Evolutionary conservation across 768 basidiomycete genomes (phyloP), one percentile per base, ranked within the genome.

Genomic region (Neoboletus magnificus): DNA sequence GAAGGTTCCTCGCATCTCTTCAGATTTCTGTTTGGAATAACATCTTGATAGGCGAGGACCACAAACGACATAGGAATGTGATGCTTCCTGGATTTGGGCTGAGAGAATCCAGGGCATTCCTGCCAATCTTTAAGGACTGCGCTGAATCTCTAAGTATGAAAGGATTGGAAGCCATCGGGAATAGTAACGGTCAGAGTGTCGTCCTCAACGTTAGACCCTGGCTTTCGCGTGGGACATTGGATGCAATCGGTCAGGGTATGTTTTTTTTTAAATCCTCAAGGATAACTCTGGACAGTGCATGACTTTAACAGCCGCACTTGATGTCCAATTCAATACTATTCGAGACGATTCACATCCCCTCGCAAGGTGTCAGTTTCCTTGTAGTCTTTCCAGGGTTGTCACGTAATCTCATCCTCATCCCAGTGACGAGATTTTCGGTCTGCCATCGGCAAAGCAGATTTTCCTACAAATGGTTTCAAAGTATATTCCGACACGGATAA

Each of bases 21-120:
- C 15, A 16, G 11, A 20, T 22, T 12, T 4, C 25, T 72, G 69
- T 35, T 48, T 39, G 41, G 25, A 35, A 27, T 42, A 12, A 65
- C n/a, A 15, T 2, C 32, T 20, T 5, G 18, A 22, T 35, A 70
- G 69, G 75, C 3, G 66, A 74, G 25, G 75, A 68, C 25, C 83
- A 84, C 55, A 79, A 71, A 58, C 74, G 82, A 48, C 82, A 84
- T 47, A 69, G 79, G 54, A 80, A 71, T 57, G 72, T 82, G 16
- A 76, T 83, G 76, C 69, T 80, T 43, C 82, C 82, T 1, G 82
- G 79, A 4, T 83, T 84, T 56, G 79, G 82, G 54, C 73, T 65
- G 8, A 74, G 76, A 1, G 79, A 82, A 55, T 74, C 75, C n/a
- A 80, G 74, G 47, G 73, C 78, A 4, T 81, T 80, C 56, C 70